Evolutionary conservation across 306 rosid genomes (phyloP), one percentile per base, ranked within the genome.

Genomic region (Cicer judaicum): DNA sequence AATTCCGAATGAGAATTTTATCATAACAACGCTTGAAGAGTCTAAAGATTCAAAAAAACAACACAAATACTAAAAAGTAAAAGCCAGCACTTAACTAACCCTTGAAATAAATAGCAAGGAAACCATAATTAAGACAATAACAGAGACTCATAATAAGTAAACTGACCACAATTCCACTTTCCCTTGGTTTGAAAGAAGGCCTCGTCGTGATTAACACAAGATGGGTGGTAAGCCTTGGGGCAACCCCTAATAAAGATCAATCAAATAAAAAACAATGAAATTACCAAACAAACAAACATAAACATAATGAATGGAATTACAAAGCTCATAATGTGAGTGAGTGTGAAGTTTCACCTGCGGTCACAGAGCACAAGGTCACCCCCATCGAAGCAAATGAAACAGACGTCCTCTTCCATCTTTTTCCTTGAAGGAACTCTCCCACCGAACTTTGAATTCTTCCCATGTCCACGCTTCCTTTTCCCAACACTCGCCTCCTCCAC

Each of bases 301-400:
- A 43, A 55, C 70, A 12, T 59, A 66, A 59, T 40, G 50, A 44
- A 67, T 8, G 29, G 10, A 49, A 59, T 3, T n/a, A 64, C n/a
- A 61, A 12, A 21, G 50, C 66, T n/a, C 74, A 64, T 63, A 68
- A 83, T 36, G 77, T 50, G 10, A 11, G 70, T 5, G 41, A 57
- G 19, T 34, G 8, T 24, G 0, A 11, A 40, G 40, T 19, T 38
- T 67, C 70, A 95, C 99, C 99, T 90, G 75, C 97, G 90, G 68
- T 92, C 98, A 44, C 99, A 95, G 42, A 95, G 99, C 73, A 95
- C 99, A 18, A 95, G 98, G 48, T 90, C 93, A 54, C 99, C 99
- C 64, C 99, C 99, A 46, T 95, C 99, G 39, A 95, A 95, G 88
- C 99, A 95, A 87, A 95, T 92, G 88, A 95, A 95, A 77, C 99